phyloP scores from a whole-genome alignment of 257 asterid genomes.

The Petrea volubilis region DNA sequence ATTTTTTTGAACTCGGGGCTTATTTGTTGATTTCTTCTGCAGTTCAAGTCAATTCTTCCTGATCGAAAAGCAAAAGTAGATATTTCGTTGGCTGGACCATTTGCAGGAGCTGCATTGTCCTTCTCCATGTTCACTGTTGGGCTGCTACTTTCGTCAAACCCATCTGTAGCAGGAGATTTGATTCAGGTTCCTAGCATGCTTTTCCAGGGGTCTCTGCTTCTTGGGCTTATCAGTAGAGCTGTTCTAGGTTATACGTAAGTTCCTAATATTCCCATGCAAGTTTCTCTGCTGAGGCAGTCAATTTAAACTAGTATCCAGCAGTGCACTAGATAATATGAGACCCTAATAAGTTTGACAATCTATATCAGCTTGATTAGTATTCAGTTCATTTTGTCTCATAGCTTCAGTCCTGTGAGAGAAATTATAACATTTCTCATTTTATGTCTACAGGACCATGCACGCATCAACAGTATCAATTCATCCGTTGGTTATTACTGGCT shows the following conservation, averaged over 20 bases:
- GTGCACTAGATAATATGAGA: background rate
- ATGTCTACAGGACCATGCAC: constrained; percentile 68
- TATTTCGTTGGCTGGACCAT: constrained; percentile 88
- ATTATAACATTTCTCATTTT: constrained; percentile 14
- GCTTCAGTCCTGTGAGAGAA: background rate
- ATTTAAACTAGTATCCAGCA: background rate
- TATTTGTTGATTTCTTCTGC: constrained; percentile 31
- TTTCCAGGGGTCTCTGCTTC: constrained; percentile 96
- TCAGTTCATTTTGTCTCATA: background rate
- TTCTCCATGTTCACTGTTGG: constrained; percentile 85
- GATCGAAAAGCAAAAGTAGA: constrained; percentile 90
- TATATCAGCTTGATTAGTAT: background rate
- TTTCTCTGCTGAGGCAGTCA: constrained; percentile 14
- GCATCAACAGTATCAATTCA: constrained; percentile 80
- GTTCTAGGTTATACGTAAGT: constrained; percentile 83
- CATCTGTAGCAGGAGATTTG: constrained; percentile 71
- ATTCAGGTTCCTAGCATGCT: constrained; percentile 95
- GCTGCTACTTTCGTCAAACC: constrained; percentile 78
- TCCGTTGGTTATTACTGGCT: constrained; percentile 95
- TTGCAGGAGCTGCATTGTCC: constrained; percentile 85
- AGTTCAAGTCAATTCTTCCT: constrained; percentile 98
- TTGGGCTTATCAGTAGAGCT: constrained; percentile 89
- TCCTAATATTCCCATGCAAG: constrained; percentile 7
- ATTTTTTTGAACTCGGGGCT: background rate
- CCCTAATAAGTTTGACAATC: background rate